These are phyloP conservation scores for Colletotrichum sp. DNA, from an alignment of 2,329 filamentous ascomycete species.

Conservation along the genomic window DNA sequence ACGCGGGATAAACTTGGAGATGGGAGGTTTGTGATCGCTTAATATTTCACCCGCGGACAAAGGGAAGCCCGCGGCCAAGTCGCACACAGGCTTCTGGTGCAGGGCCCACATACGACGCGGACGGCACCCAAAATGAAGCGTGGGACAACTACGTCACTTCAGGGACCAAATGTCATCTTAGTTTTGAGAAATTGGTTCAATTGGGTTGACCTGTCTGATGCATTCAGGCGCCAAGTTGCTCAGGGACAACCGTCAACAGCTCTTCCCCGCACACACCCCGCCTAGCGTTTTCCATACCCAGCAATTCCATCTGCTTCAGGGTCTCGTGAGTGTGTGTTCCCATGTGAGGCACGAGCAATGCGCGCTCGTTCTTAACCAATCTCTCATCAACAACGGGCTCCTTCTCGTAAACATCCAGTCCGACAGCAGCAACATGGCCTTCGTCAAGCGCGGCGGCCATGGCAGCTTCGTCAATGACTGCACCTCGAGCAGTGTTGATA, in stretches of 20 bases:
- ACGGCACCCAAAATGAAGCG: background rate
- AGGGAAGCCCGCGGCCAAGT: background rate
- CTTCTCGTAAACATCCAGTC: conserved; percentile 61
- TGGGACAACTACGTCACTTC: background rate
- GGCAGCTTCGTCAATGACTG: conserved; percentile 60
- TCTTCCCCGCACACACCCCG: conserved; percentile 18
- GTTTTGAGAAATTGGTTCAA: background rate
- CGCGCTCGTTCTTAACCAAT: conserved; percentile 62
- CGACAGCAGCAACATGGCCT: conserved; percentile 58
- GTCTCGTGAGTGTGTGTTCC: conserved; percentile 69
- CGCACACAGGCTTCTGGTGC: background rate
- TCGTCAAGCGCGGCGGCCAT: conserved; percentile 57
- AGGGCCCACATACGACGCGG: background rate
- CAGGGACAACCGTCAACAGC: conserved; percentile 22
- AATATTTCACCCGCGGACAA: conserved; percentile 1
- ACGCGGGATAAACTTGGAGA: background rate
- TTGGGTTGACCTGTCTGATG: background rate
- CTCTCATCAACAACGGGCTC: conserved; percentile 67
- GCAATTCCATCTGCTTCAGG: conserved; percentile 27
- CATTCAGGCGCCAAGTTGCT: background rate
- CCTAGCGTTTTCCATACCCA: conserved; percentile 33
- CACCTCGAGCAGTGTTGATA: conserved; percentile 63
- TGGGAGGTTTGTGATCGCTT: background rate
- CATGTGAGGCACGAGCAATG: conserved; percentile 70
- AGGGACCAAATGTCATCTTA: background rate